Percentiles rank a stretch among this genome's conserved stretches.
phyloP scores from a whole-genome alignment of 2,329 filamentous ascomycete species.

The Bertia moriformis region DNA sequence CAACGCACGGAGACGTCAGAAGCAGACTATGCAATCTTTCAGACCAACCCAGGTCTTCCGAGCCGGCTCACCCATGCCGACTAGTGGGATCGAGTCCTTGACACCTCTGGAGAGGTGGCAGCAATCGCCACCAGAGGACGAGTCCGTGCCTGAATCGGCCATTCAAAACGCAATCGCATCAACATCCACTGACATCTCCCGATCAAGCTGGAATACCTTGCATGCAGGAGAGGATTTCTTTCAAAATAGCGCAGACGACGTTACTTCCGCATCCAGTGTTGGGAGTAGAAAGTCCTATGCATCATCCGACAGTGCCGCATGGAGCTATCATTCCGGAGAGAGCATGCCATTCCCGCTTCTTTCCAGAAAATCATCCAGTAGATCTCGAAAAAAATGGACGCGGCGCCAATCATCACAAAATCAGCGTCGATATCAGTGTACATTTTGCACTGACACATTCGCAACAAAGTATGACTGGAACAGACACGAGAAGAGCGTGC shows the following conservation, averaged over 20 bases:
- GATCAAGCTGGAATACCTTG: too few species aligned
- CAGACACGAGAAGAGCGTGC: constrained; percentile 33
- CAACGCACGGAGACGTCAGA: constrained; percentile 31
- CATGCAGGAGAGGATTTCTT: background rate
- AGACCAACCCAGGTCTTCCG: constrained; percentile 13
- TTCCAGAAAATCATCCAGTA: constrained; percentile 9
- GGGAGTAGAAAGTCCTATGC: constrained; percentile 12
- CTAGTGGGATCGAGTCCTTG: constrained; percentile 16
- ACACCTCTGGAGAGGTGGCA: constrained; percentile 30
- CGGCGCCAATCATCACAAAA: constrained; percentile 4
- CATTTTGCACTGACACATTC: constrained; percentile 20
- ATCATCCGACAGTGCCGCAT: constrained; percentile 12
- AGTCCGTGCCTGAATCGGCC: constrained; percentile 20
- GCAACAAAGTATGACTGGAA: constrained; percentile 24
- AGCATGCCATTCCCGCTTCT: constrained; percentile 9
- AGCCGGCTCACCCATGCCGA: constrained; percentile 27
- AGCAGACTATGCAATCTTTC: constrained; percentile 11
- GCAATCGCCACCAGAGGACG: constrained; percentile 27
- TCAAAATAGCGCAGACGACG: constrained; percentile 11
- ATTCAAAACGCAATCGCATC: constrained; percentile 20
- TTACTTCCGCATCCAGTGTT: constrained; percentile 14
- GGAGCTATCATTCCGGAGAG: constrained; percentile 15
- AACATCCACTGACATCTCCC: background rate
- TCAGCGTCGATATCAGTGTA: constrained; percentile 16
- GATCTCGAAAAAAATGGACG: constrained; percentile 5